Base-by-base conservation (phyloP, 140 eudicot species). In the Stevia rebaudiana region DNA sequence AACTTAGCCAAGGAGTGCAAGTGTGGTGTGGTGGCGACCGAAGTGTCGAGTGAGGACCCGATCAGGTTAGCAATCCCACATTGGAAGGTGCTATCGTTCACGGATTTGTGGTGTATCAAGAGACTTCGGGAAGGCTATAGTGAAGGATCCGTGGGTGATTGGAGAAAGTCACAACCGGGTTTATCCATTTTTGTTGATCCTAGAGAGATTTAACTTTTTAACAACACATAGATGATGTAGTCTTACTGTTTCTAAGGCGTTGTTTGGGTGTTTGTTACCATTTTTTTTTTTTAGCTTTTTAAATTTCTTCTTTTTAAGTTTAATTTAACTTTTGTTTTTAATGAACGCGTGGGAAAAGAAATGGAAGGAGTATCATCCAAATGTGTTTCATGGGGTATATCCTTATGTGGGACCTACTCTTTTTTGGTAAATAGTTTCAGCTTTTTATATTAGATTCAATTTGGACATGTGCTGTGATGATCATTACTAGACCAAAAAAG, bases 131-230 rank as follows among this genome's bases (percentile, higher is more conserved):
- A 82, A 68, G 96, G 83, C 65, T 81, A 88, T 55, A 84, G 95
- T 69, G 97, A 90, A 78, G 95, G 95, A 1, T 72, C 87, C 0
- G 85, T 87, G 33, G 98, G 98, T 75, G 96, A 92, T 67, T 92
- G 98, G 98, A 92, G 95, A 6, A 92, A 88, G 78, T 88, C 98
- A 66, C 87, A 79, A 43, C 94, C 98, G 43, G 92, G 87, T 16
- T 54, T 61, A 56, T 88, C 98, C 68, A 85, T 92, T 74, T 92
- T 92, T 82, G 98, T 92, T 79, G 98, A 92, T 79, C 98, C 98
- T 13, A 81, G 98, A 63, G 98, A 92, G 82, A 61, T 92, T 67
- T 92, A 73, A 71, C 59, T 64, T 65, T 54, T 47, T 42, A 56
- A 56, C 30, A 54, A 1, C 0, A 63, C 35, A 76, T 63, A 54